These are phyloP conservation scores for Calocybe cyanea DNA, from an alignment of 768 basidiomycete species.

Conservation along the genomic window DNA sequence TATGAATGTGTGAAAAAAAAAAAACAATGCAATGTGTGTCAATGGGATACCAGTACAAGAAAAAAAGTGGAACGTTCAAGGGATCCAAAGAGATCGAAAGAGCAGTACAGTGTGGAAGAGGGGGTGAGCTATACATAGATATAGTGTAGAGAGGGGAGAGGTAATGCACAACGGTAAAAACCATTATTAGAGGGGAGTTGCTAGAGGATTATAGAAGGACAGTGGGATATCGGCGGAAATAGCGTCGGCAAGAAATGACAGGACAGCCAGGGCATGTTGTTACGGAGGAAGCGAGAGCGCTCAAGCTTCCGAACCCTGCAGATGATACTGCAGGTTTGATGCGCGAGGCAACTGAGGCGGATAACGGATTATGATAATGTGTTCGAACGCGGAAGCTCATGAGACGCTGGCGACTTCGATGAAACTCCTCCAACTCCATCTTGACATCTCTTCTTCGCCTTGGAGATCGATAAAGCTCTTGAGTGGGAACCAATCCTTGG, in stretches of 20 bases:
- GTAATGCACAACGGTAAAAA: neutral
- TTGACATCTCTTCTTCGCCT: conserved; percentile 37
- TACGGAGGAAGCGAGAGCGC: neutral
- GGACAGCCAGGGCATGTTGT: neutral
- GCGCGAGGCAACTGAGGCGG: neutral
- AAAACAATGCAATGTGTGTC: too few species aligned
- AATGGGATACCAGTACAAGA: too few species aligned
- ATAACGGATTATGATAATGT: neutral
- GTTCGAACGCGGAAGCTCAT: conserved; percentile 9
- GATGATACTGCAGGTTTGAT: too few species aligned
- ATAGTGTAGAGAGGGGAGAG: neutral
- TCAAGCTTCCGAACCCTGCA: too few species aligned
- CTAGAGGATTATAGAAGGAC: neutral
- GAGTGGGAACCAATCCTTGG: conserved; percentile 52
- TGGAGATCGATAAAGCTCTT: conserved; percentile 65
- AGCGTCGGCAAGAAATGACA: neutral
- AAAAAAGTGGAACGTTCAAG: too few species aligned
- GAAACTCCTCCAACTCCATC: conserved; percentile 61
- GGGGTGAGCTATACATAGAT: neutral
- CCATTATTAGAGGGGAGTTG: neutral
- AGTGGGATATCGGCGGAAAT: neutral
- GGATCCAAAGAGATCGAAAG: too few species aligned
- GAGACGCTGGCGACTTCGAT: conserved; percentile 49
- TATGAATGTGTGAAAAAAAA: too few species aligned
- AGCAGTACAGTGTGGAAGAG: too few species aligned